phyloP scores from a whole-genome alignment of 164 flowering plant species.

The Stephania yunnanensis region DNA sequence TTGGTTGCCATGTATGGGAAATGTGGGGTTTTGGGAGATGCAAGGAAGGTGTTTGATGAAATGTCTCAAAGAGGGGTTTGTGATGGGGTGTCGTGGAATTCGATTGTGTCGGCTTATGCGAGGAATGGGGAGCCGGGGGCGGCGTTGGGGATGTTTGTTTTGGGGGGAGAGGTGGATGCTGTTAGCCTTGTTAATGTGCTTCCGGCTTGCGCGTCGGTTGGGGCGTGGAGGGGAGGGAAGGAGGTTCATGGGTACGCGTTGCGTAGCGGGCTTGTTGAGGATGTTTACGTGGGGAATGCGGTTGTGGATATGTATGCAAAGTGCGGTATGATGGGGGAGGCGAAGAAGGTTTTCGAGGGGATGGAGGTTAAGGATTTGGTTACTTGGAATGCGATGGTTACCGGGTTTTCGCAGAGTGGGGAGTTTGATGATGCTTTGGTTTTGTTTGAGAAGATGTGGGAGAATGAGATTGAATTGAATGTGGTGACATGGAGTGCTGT shows the following conservation, averaged over 20 bases:
- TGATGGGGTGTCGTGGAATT: constrained; percentile 71
- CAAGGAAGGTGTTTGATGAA: constrained; percentile 53
- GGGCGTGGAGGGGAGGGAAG: constrained; percentile 28
- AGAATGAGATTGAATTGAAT: constrained; percentile 43
- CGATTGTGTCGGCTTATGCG: constrained; percentile 49
- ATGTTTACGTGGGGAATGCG: constrained; percentile 62
- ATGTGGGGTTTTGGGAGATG: constrained; percentile 39
- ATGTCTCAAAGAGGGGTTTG: constrained; percentile 33
- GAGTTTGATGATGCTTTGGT: constrained; percentile 45
- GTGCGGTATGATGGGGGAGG: constrained; percentile 46
- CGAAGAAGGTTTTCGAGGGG: constrained; percentile 39
- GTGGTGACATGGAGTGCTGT: constrained; percentile 87
- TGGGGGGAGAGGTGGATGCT: constrained; percentile 24
- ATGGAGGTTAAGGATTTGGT: constrained; percentile 65
- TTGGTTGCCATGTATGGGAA: constrained; percentile 56
- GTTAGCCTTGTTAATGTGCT: constrained; percentile 63
- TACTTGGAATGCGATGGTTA: constrained; percentile 80
- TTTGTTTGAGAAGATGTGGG: constrained; percentile 50
- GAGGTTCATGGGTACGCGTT: constrained; percentile 47
- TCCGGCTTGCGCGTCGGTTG: constrained; percentile 46
- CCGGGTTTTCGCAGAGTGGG: constrained; percentile 69
- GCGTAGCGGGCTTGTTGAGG: constrained; percentile 35
- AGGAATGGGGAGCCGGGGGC: constrained; percentile 31
- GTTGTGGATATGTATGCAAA: constrained; percentile 62
- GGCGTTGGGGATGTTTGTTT: constrained; percentile 40